A percentile compares a stretch with the other conserved stretches of the same genome.
Evolutionary conservation across 2,329 filamentous ascomycete species (phyloP).

Genomic region (Fonsecaea erecta): DNA sequence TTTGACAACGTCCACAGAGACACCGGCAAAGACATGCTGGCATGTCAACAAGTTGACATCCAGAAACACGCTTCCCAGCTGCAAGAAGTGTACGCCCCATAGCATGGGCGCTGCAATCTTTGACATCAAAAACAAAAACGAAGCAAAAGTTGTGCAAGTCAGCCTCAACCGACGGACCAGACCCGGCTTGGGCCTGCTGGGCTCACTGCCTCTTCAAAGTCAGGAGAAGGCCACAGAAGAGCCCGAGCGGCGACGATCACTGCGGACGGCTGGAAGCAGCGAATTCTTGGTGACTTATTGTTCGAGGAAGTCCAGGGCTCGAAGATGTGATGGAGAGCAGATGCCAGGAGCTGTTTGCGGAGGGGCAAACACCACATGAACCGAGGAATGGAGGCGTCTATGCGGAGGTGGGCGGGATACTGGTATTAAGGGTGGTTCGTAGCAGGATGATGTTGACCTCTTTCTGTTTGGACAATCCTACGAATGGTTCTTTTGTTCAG

Average conservation of each 20-base stretch:
- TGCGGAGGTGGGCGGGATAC: background rate
- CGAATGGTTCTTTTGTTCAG: background rate
- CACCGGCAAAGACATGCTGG: background rate
- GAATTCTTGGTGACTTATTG: background rate
- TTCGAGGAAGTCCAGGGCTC: background rate
- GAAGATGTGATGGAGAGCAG: background rate
- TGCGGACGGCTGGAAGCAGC: background rate
- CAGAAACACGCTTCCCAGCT: background rate
- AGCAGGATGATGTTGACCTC: background rate
- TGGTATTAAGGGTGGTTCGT: background rate
- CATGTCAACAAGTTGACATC: background rate
- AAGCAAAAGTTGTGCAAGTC: background rate
- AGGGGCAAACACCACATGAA: background rate
- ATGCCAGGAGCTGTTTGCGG: background rate
- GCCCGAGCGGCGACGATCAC: too few relatives aligned
- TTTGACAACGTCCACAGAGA: background rate
- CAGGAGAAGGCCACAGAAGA: too few relatives aligned
- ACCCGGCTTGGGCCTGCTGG: too few relatives aligned
- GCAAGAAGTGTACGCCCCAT: background rate
- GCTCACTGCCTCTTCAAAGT: too few relatives aligned
- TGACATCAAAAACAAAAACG: background rate
- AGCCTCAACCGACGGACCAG: background rate
- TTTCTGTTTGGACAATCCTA: background rate
- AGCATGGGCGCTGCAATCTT: background rate
- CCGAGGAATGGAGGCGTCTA: background rate